These are phyloP conservation scores for Fusarium guadeloupense DNA, from an alignment of 2,329 filamentous ascomycete species.

Conservation along the genomic window DNA sequence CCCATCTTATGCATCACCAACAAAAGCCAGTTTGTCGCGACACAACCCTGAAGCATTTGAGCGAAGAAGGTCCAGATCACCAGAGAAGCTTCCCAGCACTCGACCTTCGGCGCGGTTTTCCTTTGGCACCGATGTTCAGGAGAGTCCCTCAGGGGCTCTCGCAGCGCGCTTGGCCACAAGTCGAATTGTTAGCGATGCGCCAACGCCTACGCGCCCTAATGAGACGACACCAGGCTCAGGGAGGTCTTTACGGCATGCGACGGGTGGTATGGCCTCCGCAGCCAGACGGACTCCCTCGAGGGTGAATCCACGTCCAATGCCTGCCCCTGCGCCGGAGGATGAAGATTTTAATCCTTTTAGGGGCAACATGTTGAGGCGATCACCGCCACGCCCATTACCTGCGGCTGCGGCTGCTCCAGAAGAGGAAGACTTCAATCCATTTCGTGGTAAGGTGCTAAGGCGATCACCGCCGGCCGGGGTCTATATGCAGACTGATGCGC, in stretches of 20 bases:
- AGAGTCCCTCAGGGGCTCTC: constrained; percentile 42
- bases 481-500: constrained; percentile 8
- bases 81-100: constrained; percentile 43
- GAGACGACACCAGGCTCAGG: constrained; percentile 22
- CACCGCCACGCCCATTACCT: constrained; percentile 27
- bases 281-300: constrained; percentile 54
- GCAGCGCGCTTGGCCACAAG: constrained; percentile 45
- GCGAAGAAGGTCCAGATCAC: constrained; percentile 53
- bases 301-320: constrained; percentile 58
- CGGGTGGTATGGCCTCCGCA: constrained; percentile 48
- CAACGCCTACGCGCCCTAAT: constrained; percentile 24
- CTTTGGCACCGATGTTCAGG: constrained; percentile 34
- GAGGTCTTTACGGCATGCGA: constrained; percentile 24
- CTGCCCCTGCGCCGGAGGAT: constrained; percentile 51
- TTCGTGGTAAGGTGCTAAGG: constrained; percentile 42
- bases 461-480: constrained; percentile 46
- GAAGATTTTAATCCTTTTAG: constrained; percentile 46
- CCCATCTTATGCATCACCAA: constrained; percentile 73
- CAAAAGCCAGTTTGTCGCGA: constrained; percentile 69
- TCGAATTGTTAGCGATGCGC: constrained; percentile 37
- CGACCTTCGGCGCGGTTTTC: constrained; percentile 10
- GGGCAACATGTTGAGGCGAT: constrained; percentile 42
- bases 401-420: constrained; percentile 43
- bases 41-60: constrained; percentile 67
- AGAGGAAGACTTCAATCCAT: constrained; percentile 45